Conservation (phyloP, 257 asterid genomes). For the Primulina tabacum region DNA sequence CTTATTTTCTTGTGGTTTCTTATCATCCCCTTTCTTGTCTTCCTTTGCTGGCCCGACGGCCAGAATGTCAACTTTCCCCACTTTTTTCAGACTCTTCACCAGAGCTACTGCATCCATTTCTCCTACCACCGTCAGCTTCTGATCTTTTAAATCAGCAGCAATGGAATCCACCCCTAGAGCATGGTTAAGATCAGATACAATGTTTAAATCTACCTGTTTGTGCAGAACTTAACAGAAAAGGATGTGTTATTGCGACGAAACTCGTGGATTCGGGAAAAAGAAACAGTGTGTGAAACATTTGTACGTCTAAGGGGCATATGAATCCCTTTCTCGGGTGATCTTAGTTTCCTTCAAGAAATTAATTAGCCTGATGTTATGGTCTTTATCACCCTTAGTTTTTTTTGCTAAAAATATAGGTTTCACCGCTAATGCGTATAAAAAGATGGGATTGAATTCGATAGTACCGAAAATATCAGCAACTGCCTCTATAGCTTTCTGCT, state of each 20-base stretch:
- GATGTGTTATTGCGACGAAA: neutral
- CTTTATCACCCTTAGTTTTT: neutral
- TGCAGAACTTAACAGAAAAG: neutral
- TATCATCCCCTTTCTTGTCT: conserved; percentile 33
- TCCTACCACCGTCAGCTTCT: conserved; percentile 58
- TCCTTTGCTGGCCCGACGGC: conserved; percentile 56
- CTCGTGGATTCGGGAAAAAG: neutral
- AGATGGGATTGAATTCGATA: too few relatives aligned
- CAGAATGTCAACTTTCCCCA: conserved; percentile 47
- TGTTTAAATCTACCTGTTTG: too few relatives aligned
- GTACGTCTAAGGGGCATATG: neutral
- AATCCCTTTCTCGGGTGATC: neutral
- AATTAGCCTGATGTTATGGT: neutral
- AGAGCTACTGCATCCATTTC: conserved; percentile 63
- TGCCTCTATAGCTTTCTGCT: conserved; percentile 80
- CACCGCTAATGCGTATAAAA: neutral
- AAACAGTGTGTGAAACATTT: neutral
- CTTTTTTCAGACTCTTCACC: conserved; percentile 58
- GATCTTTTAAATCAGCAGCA: conserved; percentile 49
- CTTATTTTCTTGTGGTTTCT: conserved; percentile 19
- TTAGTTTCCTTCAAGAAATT: neutral
- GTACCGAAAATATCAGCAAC: conserved; percentile 75
- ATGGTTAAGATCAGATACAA: too few relatives aligned
- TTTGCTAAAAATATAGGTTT: neutral
- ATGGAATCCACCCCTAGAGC: conserved; percentile 55